Evolutionary conservation across 257 asterid species (phyloP).

Genomic region (Hygrophila difformis): DNA sequence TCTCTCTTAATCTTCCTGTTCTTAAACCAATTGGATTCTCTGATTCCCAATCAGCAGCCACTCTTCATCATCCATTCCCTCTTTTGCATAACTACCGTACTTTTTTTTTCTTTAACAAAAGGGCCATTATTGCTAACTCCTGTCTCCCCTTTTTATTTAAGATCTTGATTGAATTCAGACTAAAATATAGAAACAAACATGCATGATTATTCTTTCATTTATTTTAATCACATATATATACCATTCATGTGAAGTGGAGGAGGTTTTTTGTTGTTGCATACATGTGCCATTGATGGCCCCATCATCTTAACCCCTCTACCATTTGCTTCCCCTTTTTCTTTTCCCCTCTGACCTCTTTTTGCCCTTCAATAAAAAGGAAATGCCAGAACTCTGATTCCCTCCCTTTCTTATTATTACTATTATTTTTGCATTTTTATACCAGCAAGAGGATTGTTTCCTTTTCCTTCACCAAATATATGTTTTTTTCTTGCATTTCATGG

Average conservation of each 20-base stretch:
- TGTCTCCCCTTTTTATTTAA: neutral
- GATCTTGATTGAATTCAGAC: neutral
- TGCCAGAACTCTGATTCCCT: conserved; percentile 16
- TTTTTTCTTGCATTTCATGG: conserved; percentile 15
- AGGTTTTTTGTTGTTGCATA: conserved; percentile 34
- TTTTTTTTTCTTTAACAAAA: neutral
- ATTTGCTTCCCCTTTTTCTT: too few species aligned
- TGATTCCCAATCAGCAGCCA: too few species aligned
- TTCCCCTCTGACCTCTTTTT: too few species aligned
- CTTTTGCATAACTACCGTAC: too few species aligned
- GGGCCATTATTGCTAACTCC: neutral
- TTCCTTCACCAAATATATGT: conserved; percentile 18
- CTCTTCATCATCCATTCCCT: too few species aligned
- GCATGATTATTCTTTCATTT: neutral
- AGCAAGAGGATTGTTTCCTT: conserved; percentile 2
- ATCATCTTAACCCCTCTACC: conserved; percentile 21
- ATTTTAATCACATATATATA: neutral
- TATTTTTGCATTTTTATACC: conserved; percentile 7
- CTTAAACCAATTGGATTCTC: too few species aligned
- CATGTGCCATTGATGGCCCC: conserved; percentile 51
- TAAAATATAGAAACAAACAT: too few species aligned
- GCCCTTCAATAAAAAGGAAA: neutral
- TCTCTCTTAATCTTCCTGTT: too few species aligned
- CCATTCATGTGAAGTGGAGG: conserved; percentile 17
- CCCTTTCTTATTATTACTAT: too few species aligned